phyloP scores from a whole-genome alignment of 176 grass and related monocot species.

The Oryza meyeriana region DNA sequence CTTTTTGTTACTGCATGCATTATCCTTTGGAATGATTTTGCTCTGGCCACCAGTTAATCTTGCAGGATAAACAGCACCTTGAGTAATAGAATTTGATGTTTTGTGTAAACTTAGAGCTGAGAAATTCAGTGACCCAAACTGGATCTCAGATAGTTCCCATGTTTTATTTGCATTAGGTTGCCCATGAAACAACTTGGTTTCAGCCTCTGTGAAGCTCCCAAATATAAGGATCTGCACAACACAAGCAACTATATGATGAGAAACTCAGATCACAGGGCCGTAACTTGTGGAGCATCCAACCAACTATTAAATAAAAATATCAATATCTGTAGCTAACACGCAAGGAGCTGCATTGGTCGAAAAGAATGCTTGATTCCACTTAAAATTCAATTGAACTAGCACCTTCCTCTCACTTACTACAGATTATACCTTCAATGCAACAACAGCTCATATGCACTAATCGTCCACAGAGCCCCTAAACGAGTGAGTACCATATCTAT shows the following conservation, averaged over 20 bases:
- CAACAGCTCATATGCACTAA: background rate
- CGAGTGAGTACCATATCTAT: background rate
- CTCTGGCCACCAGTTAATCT: slow-evolving; percentile 25
- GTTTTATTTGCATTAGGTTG: slow-evolving; percentile 26
- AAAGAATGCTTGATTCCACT: background rate
- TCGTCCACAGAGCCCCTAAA: background rate
- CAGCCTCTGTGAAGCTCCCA: slow-evolving; percentile 80
- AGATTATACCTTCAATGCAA: background rate
- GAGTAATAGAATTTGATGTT: slow-evolving; percentile 23
- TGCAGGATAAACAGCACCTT: slow-evolving; percentile 36
- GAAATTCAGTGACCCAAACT: slow-evolving; percentile 76
- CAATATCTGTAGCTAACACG: background rate
- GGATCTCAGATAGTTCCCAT: slow-evolving; percentile 46
- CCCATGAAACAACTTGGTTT: slow-evolving; percentile 57
- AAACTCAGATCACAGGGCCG: background rate
- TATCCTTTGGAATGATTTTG: slow-evolving; percentile 24
- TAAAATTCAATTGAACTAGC: background rate
- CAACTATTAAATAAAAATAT: background rate
- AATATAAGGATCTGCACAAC: slow-evolving; percentile 64
- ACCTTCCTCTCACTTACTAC: too few species aligned
- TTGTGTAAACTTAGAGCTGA: slow-evolving; percentile 43
- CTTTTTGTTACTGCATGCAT: slow-evolving; percentile 16
- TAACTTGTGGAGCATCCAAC: background rate
- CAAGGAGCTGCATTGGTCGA: background rate
- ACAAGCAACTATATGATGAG: slow-evolving; percentile 7